phyloP scores from a whole-genome alignment of 192 early-diverging fungal species.

The Umbelopsis ramanniana region DNA sequence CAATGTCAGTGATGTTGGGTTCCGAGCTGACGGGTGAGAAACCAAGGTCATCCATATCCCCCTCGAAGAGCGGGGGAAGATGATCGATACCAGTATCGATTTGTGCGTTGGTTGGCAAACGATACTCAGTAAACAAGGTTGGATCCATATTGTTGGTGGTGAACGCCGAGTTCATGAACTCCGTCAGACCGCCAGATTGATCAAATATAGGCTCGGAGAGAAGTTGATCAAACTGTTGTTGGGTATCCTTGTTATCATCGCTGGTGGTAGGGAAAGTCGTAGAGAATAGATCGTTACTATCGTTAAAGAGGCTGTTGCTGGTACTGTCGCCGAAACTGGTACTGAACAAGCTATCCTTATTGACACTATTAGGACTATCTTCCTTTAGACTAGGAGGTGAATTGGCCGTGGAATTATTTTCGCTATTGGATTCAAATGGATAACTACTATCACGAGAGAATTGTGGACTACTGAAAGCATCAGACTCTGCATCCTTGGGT shows the following conservation, averaged over 20 bases:
- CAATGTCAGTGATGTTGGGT: conserved; percentile 6
- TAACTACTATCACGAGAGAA: conserved; percentile 11
- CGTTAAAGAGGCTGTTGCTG: conserved; percentile 1
- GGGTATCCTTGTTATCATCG: background rate
- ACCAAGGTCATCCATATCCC: conserved; percentile 17
- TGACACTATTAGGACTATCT: background rate
- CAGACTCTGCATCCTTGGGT: conserved; percentile 10
- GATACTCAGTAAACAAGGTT: conserved; percentile 14
- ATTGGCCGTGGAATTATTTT: background rate
- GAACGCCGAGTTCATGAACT: conserved; percentile 21
- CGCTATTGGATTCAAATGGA: conserved; percentile 13
- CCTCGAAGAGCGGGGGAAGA: conserved; percentile 8
- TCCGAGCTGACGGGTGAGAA: background rate
- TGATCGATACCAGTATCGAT: background rate
- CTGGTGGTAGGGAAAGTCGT: background rate
- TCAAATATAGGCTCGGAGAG: conserved; percentile 35
- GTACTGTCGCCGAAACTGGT: background rate
- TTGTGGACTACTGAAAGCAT: conserved; percentile 11
- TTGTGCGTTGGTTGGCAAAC: background rate
- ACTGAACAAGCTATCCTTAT: conserved; percentile 11
- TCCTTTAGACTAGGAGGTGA: conserved; percentile 11
- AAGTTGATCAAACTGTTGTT: conserved; percentile 24
- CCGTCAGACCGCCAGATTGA: conserved; percentile 21
- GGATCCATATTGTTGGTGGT: conserved; percentile 6
- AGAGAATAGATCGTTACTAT: conserved; percentile 1